phyloP scores from a whole-genome alignment of 805 yeast genomes.

The Metschnikowia sp. region DNA sequence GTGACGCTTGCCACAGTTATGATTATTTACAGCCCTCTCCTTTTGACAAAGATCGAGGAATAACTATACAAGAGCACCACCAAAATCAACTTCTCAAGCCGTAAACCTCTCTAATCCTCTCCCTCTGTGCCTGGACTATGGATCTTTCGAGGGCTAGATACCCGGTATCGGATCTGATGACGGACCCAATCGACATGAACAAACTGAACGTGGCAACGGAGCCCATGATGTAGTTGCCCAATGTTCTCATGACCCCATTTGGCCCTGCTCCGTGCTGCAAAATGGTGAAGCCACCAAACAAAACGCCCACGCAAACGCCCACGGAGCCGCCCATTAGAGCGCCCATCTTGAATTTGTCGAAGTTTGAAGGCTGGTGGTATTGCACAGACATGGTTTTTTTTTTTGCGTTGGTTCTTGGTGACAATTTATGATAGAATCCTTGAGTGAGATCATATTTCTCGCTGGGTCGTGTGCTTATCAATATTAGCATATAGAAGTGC shows the following conservation, averaged over 20 bases:
- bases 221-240: constrained; percentile 95
- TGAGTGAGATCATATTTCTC: background rate
- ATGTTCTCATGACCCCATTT: constrained; percentile 91
- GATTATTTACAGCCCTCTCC: constrained; percentile 3
- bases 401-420: background rate
- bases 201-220: constrained; percentile 96
- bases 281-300: constrained; percentile 92
- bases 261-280: constrained; percentile 97
- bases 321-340: constrained; percentile 90
- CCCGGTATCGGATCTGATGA: constrained; percentile 69
- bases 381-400: constrained; percentile 15
- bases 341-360: constrained; percentile 98
- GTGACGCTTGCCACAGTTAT: background rate
- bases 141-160: constrained; percentile 21
- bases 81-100: constrained; percentile 12
- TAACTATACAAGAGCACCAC: constrained; percentile 3
- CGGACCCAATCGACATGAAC: constrained; percentile 94
- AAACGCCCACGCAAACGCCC: constrained; percentile 91
- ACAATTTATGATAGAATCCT: background rate
- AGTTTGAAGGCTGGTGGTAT: constrained; percentile 68
- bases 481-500: background rate
- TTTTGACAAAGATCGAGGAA: background rate
- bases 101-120: constrained; percentile 17
- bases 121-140: constrained; percentile 15
- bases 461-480: constrained; percentile 4